Conservation (phyloP, 495 filamentous ascomycete genomes). For the Penicillium bialowiezense region DNA sequence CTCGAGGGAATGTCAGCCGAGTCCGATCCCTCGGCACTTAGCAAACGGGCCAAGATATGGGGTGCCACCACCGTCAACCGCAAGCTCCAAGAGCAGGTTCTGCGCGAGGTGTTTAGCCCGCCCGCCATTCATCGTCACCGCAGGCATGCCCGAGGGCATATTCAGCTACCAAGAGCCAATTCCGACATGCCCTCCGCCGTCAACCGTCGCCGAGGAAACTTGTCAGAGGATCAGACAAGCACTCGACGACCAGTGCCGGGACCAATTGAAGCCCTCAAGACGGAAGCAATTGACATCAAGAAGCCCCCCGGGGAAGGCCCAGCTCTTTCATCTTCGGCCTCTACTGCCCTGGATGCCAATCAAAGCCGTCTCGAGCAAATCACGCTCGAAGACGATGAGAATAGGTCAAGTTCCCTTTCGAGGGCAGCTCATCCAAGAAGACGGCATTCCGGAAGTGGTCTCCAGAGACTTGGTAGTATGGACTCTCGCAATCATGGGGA, state of each 20-base stretch:
- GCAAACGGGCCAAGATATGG: slow-evolving; percentile 66
- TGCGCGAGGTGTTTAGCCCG: slow-evolving; percentile 89
- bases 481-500: slow-evolving; percentile 57
- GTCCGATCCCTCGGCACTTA: slow-evolving; percentile 24
- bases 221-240: slow-evolving; percentile 32
- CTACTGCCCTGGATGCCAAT: slow-evolving; percentile 37
- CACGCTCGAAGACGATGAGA: slow-evolving; percentile 25
- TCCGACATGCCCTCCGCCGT: slow-evolving; percentile 33
- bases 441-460: slow-evolving; percentile 76
- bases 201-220: slow-evolving; percentile 24
- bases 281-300: slow-evolving; percentile 32
- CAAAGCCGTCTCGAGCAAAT: slow-evolving; percentile 35
- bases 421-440: slow-evolving; percentile 39
- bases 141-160: slow-evolving; percentile 60
- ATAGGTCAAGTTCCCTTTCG: slow-evolving; percentile 34
- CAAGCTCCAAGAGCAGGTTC: slow-evolving; percentile 82
- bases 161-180: slow-evolving; percentile 46
- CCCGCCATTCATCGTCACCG: slow-evolving; percentile 69
- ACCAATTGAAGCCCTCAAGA: slow-evolving; percentile 15
- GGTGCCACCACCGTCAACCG: slow-evolving; percentile 94
- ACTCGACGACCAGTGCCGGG: slow-evolving; percentile 17
- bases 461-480: slow-evolving; percentile 67
- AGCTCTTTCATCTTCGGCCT: slow-evolving; percentile 43
- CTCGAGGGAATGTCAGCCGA: slow-evolving; percentile 11
- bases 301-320: slow-evolving; percentile 21